Percentiles rank a stretch among this genome's conserved stretches.
These are phyloP conservation scores for Boletellus sp. DNA, from an alignment of 768 basidiomycete genomes.

Conservation along the genomic window DNA sequence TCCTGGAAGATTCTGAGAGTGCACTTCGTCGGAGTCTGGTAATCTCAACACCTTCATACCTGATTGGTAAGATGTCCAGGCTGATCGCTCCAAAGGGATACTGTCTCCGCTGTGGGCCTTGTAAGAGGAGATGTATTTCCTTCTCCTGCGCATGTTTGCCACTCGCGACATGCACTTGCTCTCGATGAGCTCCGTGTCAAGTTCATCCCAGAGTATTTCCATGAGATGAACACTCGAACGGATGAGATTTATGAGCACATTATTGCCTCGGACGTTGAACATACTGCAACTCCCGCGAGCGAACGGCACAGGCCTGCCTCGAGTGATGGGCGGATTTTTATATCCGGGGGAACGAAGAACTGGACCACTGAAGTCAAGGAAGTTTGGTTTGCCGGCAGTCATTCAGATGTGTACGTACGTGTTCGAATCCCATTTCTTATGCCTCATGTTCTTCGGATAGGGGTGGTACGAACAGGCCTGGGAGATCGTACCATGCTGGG, in stretches of 20 bases:
- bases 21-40: conserved; percentile 55
- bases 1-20: conserved; percentile 40
- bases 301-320: not conserved
- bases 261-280: not conserved
- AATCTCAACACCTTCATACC: conserved; percentile 6
- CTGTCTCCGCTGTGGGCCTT: conserved; percentile 60
- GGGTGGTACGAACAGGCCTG: conserved; percentile 24
- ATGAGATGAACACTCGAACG: conserved; percentile 25
- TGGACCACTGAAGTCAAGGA: conserved; percentile 42
- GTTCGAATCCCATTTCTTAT: not conserved
- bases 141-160: conserved; percentile 54
- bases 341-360: not conserved
- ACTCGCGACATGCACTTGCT: conserved; percentile 61
- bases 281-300: not conserved
- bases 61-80: not conserved
- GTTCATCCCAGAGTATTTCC: conserved; percentile 47
- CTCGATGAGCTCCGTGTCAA: conserved; percentile 63
- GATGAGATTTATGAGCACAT: conserved; percentile 11
- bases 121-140: conserved; percentile 43
- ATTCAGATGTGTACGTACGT: conserved; percentile 32
- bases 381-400: conserved; percentile 62
- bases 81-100: conserved; percentile 47
- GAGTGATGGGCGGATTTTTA: not conserved
- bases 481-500: conserved; percentile 20
- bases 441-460: conserved; percentile 10